phyloP scores from a whole-genome alignment of 1,139 yeast genomes.

The Petasospora rhodanensis region DNA sequence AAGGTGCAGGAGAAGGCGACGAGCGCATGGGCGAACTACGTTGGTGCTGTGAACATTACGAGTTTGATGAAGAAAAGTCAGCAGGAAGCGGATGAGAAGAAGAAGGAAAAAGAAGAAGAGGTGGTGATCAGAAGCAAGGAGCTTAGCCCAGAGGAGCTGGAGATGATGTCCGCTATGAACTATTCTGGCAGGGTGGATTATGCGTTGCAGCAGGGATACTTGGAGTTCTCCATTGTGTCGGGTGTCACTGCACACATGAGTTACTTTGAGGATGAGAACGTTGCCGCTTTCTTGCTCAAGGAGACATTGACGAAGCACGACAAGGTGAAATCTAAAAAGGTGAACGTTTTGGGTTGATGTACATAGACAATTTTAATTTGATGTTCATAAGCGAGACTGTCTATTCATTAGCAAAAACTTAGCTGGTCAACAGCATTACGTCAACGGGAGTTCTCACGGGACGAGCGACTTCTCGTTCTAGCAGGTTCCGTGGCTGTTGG shows the following conservation, averaged over 20 bases:
- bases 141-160: conserved; percentile 31
- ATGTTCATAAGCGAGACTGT: too few relatives aligned
- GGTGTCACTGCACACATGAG: conserved; percentile 86
- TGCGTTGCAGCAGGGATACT: conserved; percentile 69
- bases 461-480: conserved; percentile 24
- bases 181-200: conserved; percentile 78
- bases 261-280: conserved; percentile 82
- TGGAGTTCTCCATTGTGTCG: conserved; percentile 73
- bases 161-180: conserved; percentile 44
- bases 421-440: too few relatives aligned
- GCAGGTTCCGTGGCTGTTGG: conserved; percentile 24
- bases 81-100: conserved; percentile 4
- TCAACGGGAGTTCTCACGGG: conserved; percentile 22
- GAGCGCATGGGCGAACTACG: too few relatives aligned
- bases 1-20: too few relatives aligned
- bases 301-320: conserved; percentile 35
- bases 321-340: conserved; percentile 13
- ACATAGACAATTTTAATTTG: too few relatives aligned
- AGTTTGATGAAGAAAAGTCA: conserved; percentile 3
- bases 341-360: too few relatives aligned
- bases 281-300: conserved; percentile 71
- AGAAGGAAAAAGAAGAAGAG: conserved; percentile 22
- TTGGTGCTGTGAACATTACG: conserved; percentile 8
- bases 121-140: conserved; percentile 24
- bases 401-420: too few relatives aligned